phyloP scores from a whole-genome alignment of 257 asterid genomes.

The Ilex aquifolium region DNA sequence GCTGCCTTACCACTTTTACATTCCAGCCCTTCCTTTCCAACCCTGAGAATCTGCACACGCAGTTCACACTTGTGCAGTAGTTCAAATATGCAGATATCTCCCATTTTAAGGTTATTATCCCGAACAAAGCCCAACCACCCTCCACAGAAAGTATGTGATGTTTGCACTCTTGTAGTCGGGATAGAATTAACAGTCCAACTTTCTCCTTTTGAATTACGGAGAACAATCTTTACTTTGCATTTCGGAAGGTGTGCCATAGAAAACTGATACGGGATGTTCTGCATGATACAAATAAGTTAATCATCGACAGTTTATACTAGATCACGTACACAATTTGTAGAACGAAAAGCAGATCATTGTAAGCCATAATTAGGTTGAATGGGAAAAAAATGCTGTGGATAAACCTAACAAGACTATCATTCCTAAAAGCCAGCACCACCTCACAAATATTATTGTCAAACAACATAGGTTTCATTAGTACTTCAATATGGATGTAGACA shows the following conservation, averaged over 20 bases:
- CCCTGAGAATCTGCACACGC: constrained; percentile 67
- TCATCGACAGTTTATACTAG: too few relatives aligned
- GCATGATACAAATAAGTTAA: constrained; percentile 15
- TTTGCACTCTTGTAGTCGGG: constrained; percentile 80
- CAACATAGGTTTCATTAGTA: too few relatives aligned
- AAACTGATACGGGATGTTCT: constrained; percentile 89
- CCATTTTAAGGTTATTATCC: constrained; percentile 58
- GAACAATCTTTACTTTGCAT: constrained; percentile 74
- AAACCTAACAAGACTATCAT: too few relatives aligned
- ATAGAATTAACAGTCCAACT: constrained; percentile 85
- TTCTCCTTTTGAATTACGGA: constrained; percentile 68
- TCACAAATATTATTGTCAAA: too few relatives aligned
- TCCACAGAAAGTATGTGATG: constrained; percentile 93
- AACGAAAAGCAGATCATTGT: too few relatives aligned
- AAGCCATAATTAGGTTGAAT: too few relatives aligned
- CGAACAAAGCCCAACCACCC: constrained; percentile 96
- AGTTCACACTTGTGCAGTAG: constrained; percentile 63
- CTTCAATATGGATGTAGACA: too few relatives aligned
- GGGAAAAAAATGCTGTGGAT: too few relatives aligned
- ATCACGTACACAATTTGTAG: too few relatives aligned
- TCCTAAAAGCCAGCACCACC: too few relatives aligned
- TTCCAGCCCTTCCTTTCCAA: constrained; percentile 50
- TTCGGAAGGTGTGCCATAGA: constrained; percentile 79
- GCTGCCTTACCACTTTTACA: constrained; percentile 36
- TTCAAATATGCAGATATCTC: constrained; percentile 89